Percentiles rank a stretch among this genome's conserved stretches.
These are phyloP conservation scores for Phoma herbarum DNA, from an alignment of 2,329 filamentous ascomycete genomes.

Conservation along the genomic window DNA sequence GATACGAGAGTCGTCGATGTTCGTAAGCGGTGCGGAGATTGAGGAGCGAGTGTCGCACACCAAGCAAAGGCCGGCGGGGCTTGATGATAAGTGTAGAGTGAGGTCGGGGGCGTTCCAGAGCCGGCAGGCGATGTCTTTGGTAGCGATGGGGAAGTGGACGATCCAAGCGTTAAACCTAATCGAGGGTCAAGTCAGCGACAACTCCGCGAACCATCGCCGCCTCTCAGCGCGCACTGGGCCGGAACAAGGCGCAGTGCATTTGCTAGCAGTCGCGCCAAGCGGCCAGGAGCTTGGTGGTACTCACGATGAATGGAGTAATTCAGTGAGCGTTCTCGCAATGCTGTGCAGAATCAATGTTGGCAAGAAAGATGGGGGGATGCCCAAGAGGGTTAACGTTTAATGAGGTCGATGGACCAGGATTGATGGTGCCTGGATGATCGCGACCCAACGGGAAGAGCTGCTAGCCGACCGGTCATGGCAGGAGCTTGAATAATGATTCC, in stretches of 20 bases:
- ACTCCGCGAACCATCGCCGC: slow-evolving; percentile 26
- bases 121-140: slow-evolving; percentile 28
- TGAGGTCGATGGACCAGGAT: slow-evolving; percentile 13
- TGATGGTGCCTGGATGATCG: slow-evolving; percentile 17
- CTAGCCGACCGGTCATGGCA: slow-evolving; percentile 10
- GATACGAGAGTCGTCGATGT: slow-evolving; percentile 25
- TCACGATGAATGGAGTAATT: slow-evolving; percentile 12
- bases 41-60: slow-evolving; percentile 20
- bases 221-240: slow-evolving; percentile 24
- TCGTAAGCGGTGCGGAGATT: slow-evolving; percentile 20
- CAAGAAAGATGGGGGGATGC: neutral
- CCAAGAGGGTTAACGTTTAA: neutral
- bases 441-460: slow-evolving; percentile 5
- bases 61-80: slow-evolving; percentile 23
- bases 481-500: slow-evolving; percentile 2
- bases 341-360: slow-evolving; percentile 24
- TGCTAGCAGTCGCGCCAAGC: slow-evolving; percentile 16
- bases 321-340: neutral
- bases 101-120: slow-evolving; percentile 33
- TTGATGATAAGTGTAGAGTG: slow-evolving; percentile 26
- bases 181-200: slow-evolving; percentile 20
- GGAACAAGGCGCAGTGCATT: slow-evolving; percentile 24
- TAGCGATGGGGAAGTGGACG: slow-evolving; percentile 26
- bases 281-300: slow-evolving; percentile 5
- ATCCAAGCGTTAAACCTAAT: slow-evolving; percentile 29